Conservation (phyloP, 2,329 filamentous ascomycete genomes). For the Fusarium sororula region DNA sequence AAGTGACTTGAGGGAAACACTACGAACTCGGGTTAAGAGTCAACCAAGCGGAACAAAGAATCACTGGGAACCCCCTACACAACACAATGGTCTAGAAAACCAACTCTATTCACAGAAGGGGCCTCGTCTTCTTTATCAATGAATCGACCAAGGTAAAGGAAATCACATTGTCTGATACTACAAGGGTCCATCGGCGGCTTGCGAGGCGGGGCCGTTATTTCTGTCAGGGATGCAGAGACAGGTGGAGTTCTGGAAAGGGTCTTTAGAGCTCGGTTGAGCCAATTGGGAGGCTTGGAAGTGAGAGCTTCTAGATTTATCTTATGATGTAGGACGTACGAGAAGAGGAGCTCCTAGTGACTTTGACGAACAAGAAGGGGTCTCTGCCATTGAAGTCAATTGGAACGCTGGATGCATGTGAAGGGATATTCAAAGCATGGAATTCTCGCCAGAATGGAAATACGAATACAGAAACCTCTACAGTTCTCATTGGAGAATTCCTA, state of each 20-base stretch:
- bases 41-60: not conserved
- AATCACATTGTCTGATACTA: conserved; percentile 29
- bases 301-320: conserved; percentile 9
- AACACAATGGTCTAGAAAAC: not conserved
- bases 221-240: conserved; percentile 22
- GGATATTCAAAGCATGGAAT: not conserved
- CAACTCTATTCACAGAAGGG: not conserved
- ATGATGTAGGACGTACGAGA: conserved; percentile 29
- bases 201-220: conserved; percentile 31
- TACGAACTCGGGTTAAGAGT: not conserved
- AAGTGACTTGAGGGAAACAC: conserved; percentile 6
- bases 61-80: not conserved
- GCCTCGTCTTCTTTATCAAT: conserved; percentile 28
- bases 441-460: not conserved
- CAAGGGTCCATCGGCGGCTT: conserved; percentile 31
- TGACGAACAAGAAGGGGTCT: not conserved
- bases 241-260: conserved; percentile 15
- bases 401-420: not conserved
- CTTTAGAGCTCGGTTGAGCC: conserved; percentile 16
- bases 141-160: conserved; percentile 4
- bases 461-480: conserved; percentile 15
- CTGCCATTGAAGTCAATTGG: not conserved
- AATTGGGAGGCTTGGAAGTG: conserved; percentile 16
- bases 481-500: conserved; percentile 10
- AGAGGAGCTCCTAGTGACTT: not conserved